Percentiles rank a stretch among this genome's conserved stretches.
Evolutionary conservation across 176 grass and related monocot species (phyloP).

Genomic region (Thinopyrum elongatum): DNA sequence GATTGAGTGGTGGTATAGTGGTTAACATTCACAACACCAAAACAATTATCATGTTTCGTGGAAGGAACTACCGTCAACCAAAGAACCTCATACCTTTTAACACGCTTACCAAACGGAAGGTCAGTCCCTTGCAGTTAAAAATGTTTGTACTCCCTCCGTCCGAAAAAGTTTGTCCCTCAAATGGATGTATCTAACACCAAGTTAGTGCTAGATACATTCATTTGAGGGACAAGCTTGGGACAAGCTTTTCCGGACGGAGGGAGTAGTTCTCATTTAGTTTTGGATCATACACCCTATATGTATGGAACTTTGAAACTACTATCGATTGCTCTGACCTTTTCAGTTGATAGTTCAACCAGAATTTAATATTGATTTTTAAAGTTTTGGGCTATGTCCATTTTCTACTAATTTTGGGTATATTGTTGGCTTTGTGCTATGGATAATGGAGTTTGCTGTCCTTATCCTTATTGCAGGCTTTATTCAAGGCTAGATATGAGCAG

Average conservation of each 20-base stretch:
- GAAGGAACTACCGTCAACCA: constrained; percentile 93
- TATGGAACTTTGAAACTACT: not conserved
- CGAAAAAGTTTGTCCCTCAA: no score
- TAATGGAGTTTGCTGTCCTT: not conserved
- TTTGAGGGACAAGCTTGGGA: no score
- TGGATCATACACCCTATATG: not conserved
- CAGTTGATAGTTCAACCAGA: not conserved
- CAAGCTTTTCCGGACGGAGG: no score
- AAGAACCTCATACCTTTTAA: constrained; percentile 99
- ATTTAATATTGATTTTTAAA: not conserved
- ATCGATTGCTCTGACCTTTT: not conserved
- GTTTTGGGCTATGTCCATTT: not conserved
- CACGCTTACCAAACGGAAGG: constrained; percentile 98
- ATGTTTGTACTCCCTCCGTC: no score
- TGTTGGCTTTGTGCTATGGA: constrained; percentile 3
- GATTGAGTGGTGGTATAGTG: constrained; percentile 95
- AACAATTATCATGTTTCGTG: constrained; percentile 98
- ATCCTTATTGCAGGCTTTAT: constrained; percentile 69
- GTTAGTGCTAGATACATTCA: no score
- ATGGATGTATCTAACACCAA: no score
- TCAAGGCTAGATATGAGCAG: constrained; percentile 98
- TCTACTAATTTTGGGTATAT: constrained; percentile 31
- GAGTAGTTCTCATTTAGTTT: not conserved
- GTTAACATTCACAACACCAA: constrained; percentile 96
- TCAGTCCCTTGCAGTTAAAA: constrained; percentile 29